These are phyloP conservation scores for Emmonsiellopsis sp. DNA, from an alignment of 2,329 filamentous ascomycete genomes.

Conservation along the genomic window DNA sequence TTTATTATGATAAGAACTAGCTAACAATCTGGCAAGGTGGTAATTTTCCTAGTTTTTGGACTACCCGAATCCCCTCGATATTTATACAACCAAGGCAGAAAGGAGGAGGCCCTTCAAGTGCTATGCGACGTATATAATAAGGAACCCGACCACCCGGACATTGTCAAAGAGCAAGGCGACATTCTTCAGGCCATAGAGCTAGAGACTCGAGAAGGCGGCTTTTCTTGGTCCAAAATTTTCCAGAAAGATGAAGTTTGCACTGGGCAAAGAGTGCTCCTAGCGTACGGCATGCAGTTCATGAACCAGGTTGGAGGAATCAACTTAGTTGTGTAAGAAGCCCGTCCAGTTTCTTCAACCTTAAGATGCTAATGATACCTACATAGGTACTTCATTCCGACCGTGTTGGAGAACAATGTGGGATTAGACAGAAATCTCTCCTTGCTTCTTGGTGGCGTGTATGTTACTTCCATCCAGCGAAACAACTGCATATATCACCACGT, in stretches of 20 bases:
- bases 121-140: constrained; percentile 24
- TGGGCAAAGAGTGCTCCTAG: constrained; percentile 37
- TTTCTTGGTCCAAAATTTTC: constrained; percentile 35
- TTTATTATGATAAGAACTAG: background rate
- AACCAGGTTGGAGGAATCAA: constrained; percentile 45
- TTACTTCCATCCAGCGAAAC: background rate
- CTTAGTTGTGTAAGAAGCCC: constrained; percentile 32
- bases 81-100: constrained; percentile 26
- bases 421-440: constrained; percentile 36
- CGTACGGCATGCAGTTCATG: constrained; percentile 41
- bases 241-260: constrained; percentile 37
- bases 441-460: constrained; percentile 37
- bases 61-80: constrained; percentile 40
- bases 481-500: background rate
- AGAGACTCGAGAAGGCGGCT: constrained; percentile 17
- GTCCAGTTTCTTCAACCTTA: background rate
- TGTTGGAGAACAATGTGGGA: constrained; percentile 40
- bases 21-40: constrained; percentile 9
- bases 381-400: constrained; percentile 16
- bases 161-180: constrained; percentile 6
- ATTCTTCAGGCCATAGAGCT: constrained; percentile 4
- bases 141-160: constrained; percentile 2
- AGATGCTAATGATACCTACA: background rate
- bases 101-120: constrained; percentile 27
- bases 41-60: constrained; percentile 22